Base-by-base conservation (phyloP, 179 eudicot species). In the Gypsophila paniculata region DNA sequence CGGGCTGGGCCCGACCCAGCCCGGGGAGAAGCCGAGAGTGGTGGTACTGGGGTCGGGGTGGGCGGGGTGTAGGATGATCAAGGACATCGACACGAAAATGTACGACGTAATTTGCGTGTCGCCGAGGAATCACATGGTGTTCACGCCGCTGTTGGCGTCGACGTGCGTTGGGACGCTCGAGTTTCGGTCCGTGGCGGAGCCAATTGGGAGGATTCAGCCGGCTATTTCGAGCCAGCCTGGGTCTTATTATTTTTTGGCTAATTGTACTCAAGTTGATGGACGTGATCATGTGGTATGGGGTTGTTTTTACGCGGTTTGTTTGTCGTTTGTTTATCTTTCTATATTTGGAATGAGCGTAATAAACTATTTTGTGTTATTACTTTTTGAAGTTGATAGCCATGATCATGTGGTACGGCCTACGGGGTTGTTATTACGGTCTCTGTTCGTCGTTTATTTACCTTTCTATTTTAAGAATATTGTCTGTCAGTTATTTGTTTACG, bases 131-230 rank as follows among this genome's bases (percentile, higher is more conserved):
- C 99, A 94, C 67, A 94, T 94, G 99, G 99, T 91, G 8, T 94
- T 94, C 61, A 94, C 99, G 0, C 99, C 99, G 2, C 70, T 94
- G 57, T 75, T 94, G 69, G 99, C 99, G 0, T 94, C 97, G 0
- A 94, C 99, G 0, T 94, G 99, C 57, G 99, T 94, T 2, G 99
- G 99, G 6, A 94, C 99, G 0, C 94, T 94, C 13, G 99, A 94
- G 74, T 94, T 94, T 75, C 76, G 99, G 49, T 94, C 99, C 3
- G 99, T 94, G 14, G 99, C 99, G 22, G 99, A 94, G 76, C 99
- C 97, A 4, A 85, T 94, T 55, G 94, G 83, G 3, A 71, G 93
- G 70, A 94, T 94, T 65, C 99, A 94, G 61, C 94, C 99, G 1
- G 93, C 99, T 17, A 85, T 94, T 85, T 86, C 96, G 1, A 74